Percentiles rank a stretch among this genome's conserved stretches.
Evolutionary conservation across 305 asterid genomes (phyloP).

Genomic region (Fraxinus ornus): DNA sequence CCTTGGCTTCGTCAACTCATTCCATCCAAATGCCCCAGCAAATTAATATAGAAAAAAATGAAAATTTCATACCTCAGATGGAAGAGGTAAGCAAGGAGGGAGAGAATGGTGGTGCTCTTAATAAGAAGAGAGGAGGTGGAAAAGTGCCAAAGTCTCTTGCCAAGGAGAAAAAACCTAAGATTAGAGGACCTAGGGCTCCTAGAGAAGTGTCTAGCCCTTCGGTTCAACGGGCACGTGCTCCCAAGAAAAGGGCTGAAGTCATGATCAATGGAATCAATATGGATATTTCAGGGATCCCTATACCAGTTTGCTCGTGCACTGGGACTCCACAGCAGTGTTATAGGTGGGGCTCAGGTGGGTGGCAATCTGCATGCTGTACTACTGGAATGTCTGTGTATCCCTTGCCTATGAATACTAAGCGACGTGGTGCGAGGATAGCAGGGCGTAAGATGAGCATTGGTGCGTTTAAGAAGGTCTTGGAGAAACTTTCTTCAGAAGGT

Average conservation of each 20-base stretch:
- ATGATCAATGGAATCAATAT: conserved; percentile 64
- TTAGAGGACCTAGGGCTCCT: conserved; percentile 39
- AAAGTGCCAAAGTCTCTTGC: conserved; percentile 46
- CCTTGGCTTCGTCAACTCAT: conserved; percentile 54
- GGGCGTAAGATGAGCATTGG: conserved; percentile 96
- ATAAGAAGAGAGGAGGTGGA: conserved; percentile 54
- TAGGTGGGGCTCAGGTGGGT: conserved; percentile 97
- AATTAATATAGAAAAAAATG: conserved; percentile 33
- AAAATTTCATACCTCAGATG: conserved; percentile 31
- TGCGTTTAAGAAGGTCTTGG: conserved; percentile 84
- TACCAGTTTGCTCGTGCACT: conserved; percentile 88
- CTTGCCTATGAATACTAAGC: conserved; percentile 76
- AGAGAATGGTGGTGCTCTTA: conserved; percentile 33
- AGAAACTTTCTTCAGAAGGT: conserved; percentile 72
- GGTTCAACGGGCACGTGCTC: conserved; percentile 54
- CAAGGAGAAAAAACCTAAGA: conserved; percentile 64
- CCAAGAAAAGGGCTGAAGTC: conserved; percentile 73
- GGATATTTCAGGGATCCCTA: conserved; percentile 75
- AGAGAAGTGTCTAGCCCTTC: conserved; percentile 40
- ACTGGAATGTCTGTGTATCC: conserved; percentile 69
- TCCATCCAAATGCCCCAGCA: conserved; percentile 53
- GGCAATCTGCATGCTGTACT: conserved; percentile 96
- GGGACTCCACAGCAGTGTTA: conserved; percentile 80
- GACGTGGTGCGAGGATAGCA: conserved; percentile 88
- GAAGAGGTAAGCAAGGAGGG: conserved; percentile 47